These are phyloP conservation scores for Hypholoma fasciculare DNA, from an alignment of 768 basidiomycete species.

Conservation along the genomic window DNA sequence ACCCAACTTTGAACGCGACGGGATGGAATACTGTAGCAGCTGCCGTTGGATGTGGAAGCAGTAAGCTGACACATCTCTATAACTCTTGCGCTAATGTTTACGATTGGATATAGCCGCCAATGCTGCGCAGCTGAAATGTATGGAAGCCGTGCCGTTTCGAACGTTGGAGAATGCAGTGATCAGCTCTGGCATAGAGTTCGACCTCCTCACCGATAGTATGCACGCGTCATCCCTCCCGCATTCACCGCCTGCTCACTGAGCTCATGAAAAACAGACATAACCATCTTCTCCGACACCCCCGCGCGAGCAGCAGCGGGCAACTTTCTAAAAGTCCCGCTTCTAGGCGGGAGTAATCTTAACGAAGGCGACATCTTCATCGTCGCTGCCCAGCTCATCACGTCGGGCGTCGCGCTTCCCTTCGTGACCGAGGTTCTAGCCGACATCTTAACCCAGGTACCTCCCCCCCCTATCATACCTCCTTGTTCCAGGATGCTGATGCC, in stretches of 20 bases:
- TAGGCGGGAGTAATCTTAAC: slow-evolving; percentile 30
- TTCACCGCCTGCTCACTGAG: background rate
- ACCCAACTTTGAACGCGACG: background rate
- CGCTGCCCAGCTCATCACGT: slow-evolving; percentile 23
- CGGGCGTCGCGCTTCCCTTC: slow-evolving; percentile 27
- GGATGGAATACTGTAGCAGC: slow-evolving; percentile 19
- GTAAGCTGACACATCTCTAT: slow-evolving; percentile 13
- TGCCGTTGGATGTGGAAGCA: slow-evolving; percentile 31
- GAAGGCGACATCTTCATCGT: slow-evolving; percentile 37
- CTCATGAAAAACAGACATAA: slow-evolving; percentile 22
- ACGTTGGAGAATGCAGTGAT: slow-evolving; percentile 34
- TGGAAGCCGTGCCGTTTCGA: slow-evolving; percentile 30
- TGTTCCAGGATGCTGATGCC: background rate
- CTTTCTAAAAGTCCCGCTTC: slow-evolving; percentile 29
- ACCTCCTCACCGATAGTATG: slow-evolving; percentile 32
- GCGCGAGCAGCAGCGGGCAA: slow-evolving; percentile 24
- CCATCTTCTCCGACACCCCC: slow-evolving; percentile 30
- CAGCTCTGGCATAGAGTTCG: slow-evolving; percentile 26
- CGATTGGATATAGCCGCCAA: slow-evolving; percentile 12
- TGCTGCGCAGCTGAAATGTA: slow-evolving; percentile 33
- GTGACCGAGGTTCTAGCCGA: slow-evolving; percentile 30
- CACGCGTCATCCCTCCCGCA: background rate
- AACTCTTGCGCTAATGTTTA: background rate
- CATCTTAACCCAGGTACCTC: slow-evolving; percentile 29
- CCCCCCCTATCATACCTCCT: background rate